phyloP scores from a whole-genome alignment of 352 stramenopile genomes.

The Globisporangium paddicum region DNA sequence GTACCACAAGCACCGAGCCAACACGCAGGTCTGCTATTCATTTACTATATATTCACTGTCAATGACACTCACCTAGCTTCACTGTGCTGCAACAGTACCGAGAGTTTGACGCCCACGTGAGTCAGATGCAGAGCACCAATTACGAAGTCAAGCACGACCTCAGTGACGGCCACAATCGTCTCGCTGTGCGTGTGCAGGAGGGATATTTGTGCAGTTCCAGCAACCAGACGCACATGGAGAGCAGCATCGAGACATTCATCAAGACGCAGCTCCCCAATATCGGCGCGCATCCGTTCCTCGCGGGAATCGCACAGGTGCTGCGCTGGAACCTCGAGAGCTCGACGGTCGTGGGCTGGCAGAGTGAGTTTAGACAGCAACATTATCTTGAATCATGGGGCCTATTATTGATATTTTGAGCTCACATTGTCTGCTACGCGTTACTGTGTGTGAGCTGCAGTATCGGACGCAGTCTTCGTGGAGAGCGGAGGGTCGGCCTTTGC shows the following conservation, averaged over 20 bases:
- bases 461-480: conserved; percentile 69
- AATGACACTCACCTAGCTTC: not conserved
- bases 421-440: not conserved
- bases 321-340: conserved; percentile 61
- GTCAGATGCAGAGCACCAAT: conserved; percentile 44
- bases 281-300: conserved; percentile 66
- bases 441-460: conserved; percentile 29
- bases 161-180: conserved; percentile 18
- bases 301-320: conserved; percentile 44
- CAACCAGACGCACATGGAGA: conserved; percentile 32
- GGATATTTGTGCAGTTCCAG: conserved; percentile 35
- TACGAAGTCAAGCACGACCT: conserved; percentile 34
- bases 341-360: conserved; percentile 61
- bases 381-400: too few relatives aligned
- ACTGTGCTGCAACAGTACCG: conserved; percentile 34
- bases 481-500: conserved; percentile 54
- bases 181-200: conserved; percentile 37
- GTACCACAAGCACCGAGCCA: conserved; percentile 49
- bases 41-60: not conserved
- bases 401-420: not conserved
- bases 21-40: conserved; percentile 25
- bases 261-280: conserved; percentile 39
- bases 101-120: conserved; percentile 37
- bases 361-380: conserved; percentile 23
- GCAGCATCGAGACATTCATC: conserved; percentile 41